Conservation (phyloP, 768 basidiomycete genomes). For the Kwoniella dendrophila region DNA sequence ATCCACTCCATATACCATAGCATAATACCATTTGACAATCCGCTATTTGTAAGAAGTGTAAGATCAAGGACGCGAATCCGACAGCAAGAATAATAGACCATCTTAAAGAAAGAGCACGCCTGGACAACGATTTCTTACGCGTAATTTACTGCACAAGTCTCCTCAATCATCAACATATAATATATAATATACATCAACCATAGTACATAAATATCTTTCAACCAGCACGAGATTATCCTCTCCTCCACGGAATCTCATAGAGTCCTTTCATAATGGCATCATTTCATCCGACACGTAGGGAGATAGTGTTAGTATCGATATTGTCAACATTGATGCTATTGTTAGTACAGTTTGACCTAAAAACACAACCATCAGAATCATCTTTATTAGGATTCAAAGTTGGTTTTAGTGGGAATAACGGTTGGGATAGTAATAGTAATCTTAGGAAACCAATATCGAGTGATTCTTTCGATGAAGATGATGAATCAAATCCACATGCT, state of each 20-base stretch:
- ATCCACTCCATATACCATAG: too few species aligned
- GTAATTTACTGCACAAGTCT: too few species aligned
- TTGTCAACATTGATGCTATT: slow-evolving; percentile 69
- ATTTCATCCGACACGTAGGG: slow-evolving; percentile 67
- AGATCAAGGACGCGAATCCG: too few species aligned
- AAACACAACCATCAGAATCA: slow-evolving; percentile 54
- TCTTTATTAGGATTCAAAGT: slow-evolving; percentile 34
- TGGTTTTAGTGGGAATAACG: slow-evolving; percentile 25
- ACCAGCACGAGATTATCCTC: not conserved
- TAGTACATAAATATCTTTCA: too few species aligned
- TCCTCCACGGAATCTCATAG: too few species aligned
- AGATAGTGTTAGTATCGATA: slow-evolving; percentile 69
- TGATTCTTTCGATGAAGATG: slow-evolving; percentile 40
- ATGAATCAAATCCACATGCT: slow-evolving; percentile 36
- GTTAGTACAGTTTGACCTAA: slow-evolving; percentile 73
- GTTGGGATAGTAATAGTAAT: slow-evolving; percentile 19
- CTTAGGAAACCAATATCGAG: slow-evolving; percentile 18
- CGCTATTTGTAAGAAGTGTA: too few species aligned
- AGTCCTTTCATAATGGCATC: slow-evolving; percentile 26
- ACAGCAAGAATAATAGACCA: too few species aligned
- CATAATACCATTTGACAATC: too few species aligned
- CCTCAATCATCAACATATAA: too few species aligned
- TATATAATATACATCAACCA: too few species aligned
- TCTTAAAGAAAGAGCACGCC: too few species aligned
- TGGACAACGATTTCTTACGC: too few species aligned